Conservation (phyloP, 177 flowering plant genomes). For the Tripterygium wilfordii region DNA sequence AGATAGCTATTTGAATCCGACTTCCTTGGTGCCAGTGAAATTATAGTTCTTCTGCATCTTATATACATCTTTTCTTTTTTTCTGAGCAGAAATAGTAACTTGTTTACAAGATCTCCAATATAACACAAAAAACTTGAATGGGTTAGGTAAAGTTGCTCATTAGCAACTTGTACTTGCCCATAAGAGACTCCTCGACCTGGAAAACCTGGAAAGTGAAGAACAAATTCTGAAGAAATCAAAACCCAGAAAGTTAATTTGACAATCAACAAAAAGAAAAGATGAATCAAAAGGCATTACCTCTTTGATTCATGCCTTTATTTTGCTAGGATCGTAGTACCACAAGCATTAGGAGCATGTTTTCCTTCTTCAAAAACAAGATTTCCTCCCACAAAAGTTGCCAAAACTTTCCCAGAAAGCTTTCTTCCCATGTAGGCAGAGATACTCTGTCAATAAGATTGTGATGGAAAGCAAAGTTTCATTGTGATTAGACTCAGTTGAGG, state of each 20-base stretch:
- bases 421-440: slow-evolving; percentile 88
- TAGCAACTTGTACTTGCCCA: too few species aligned
- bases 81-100: too few species aligned
- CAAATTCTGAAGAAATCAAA: neutral
- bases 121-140: too few species aligned
- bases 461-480: neutral
- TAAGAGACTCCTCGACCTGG: too few species aligned
- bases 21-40: too few species aligned
- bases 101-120: too few species aligned
- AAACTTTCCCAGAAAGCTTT: slow-evolving; percentile 69
- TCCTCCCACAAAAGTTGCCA: slow-evolving; percentile 87
- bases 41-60: too few species aligned
- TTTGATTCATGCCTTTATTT: slow-evolving; percentile 16
- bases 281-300: too few species aligned
- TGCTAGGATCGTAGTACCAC: slow-evolving; percentile 77
- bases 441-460: slow-evolving; percentile 29
- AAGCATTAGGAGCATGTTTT: slow-evolving; percentile 74
- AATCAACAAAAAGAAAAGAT: neutral
- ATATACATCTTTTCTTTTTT: too few species aligned
- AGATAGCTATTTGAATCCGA: too few species aligned
- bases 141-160: too few species aligned
- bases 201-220: too few species aligned
- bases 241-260: neutral
- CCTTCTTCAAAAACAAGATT: slow-evolving; percentile 73
- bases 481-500: neutral